Base-by-base conservation (phyloP, 345 rosid genomes). In the Dipteronia sinensis region DNA sequence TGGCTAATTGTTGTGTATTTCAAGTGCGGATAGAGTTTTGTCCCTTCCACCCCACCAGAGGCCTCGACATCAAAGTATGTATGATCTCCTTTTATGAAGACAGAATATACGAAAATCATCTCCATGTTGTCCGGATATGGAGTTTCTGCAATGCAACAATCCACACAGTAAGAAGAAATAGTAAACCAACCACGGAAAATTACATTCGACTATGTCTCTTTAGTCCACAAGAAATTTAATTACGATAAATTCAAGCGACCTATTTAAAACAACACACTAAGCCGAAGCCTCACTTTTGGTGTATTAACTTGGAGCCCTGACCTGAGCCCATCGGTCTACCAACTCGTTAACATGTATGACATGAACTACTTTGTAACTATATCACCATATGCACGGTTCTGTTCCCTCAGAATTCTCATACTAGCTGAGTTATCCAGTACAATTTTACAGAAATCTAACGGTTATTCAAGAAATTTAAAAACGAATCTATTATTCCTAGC, bases 61-160 rank as follows among this genome's bases (percentile, higher is more conserved):
- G 85, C 65, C 51, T 86, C 78, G 23, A 87, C 81, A 25, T 85
- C 85, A 17, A 83, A 87, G 78, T 83, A 89, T 10, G 92, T 89
- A 47, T 84, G 90, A 83, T 90, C 91, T 25, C 89, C 94, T 82
- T 86, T 86, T 25, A 90, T 67, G 69, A 90, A 90, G 4, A 76
- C 75, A 0, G 92, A 89, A 67, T 89, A 89, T 75, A 87, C 81
- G 73, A 90, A 90, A n/a, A 87, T 20, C 82, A 82, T 75, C 62
- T 46, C 79, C 87, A 82, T 83, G 78, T 81, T 85, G 72, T 80
- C 84, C 4, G 90, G 91, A 82, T 88, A 88, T 20, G 87, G 83
- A 66, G 87, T 77, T 77, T 87, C 93, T 91, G 92, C 91, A 88
- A 68, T 75, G 58, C 16, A 61, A 51, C 29, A 62, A 71, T 6